A percentile compares a stretch with the other conserved stretches of the same genome.
Evolutionary conservation across 164 flowering plant species (phyloP).

Genomic region (Taxillus chinensis): DNA sequence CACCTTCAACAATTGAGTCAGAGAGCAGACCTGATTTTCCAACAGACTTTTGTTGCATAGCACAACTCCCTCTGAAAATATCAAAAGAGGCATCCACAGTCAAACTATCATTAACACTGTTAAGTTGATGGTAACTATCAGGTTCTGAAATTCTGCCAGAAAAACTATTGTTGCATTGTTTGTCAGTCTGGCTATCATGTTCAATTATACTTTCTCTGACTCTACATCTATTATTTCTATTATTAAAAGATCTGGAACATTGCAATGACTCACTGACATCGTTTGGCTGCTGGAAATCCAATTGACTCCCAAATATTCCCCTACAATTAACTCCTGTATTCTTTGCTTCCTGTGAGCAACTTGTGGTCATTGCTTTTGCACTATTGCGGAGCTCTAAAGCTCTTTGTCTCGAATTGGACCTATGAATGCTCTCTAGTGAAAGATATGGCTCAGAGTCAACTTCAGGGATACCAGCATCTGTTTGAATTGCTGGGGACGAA

Average conservation of each 20-base stretch:
- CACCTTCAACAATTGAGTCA: constrained; percentile 3
- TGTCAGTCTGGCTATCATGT: constrained; percentile 9
- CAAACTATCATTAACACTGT: background rate
- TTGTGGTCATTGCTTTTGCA: constrained; percentile 30
- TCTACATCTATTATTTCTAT: background rate
- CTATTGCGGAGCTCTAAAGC: constrained; percentile 76
- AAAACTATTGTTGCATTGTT: background rate
- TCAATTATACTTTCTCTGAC: background rate
- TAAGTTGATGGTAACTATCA: constrained; percentile 1
- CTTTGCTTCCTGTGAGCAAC: constrained; percentile 8
- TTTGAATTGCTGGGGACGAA: constrained; percentile 32
- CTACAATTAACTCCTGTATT: constrained; percentile 6
- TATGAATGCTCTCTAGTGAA: constrained; percentile 49
- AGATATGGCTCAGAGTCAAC: constrained; percentile 16
- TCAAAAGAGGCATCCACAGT: background rate
- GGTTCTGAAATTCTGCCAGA: constrained; percentile 14
- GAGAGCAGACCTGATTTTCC: background rate
- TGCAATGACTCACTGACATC: constrained; percentile 6
- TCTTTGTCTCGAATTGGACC: constrained; percentile 83
- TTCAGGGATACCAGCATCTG: constrained; percentile 12
- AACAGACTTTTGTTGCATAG: background rate
- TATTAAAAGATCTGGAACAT: constrained; percentile 9
- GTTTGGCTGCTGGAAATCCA: constrained; percentile 10
- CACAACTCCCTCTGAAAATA: background rate
- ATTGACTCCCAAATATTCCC: constrained; percentile 8